Conservation (phyloP, 1,284 basidiomycete genomes). For the Fistulina hepatica region DNA sequence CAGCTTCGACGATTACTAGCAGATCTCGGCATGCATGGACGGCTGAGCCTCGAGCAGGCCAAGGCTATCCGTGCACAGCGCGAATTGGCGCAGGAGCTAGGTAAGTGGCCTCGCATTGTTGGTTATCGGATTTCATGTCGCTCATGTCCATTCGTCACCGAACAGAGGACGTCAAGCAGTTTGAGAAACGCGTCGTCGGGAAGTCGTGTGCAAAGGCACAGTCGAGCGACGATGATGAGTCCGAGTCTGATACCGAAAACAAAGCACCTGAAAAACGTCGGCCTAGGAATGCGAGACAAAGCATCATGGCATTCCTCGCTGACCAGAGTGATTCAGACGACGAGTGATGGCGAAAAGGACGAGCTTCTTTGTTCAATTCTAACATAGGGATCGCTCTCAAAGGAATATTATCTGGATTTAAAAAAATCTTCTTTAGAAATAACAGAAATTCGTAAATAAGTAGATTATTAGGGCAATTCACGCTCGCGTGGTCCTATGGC, state of each 20-base stretch:
- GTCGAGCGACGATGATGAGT: constrained; percentile 15
- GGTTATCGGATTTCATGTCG: background rate
- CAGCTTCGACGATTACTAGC: constrained; percentile 53
- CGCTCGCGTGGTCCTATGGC: no score
- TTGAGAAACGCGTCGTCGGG: constrained; percentile 30
- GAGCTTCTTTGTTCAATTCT: no score
- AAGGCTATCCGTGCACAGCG: constrained; percentile 57
- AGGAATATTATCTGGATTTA: no score
- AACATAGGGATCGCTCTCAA: no score
- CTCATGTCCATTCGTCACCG: constrained; percentile 5
- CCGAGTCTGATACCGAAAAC: constrained; percentile 21
- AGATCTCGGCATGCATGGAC: constrained; percentile 71
- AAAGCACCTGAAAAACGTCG: background rate
- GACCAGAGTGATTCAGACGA: constrained; percentile 59
- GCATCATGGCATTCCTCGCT: constrained; percentile 58
- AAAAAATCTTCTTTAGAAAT: no score
- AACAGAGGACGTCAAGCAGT: constrained; percentile 56
- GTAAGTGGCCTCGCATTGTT: constrained; percentile 32
- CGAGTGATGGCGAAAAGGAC: no score
- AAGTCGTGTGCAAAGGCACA: constrained; percentile 15
- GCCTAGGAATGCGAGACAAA: constrained; percentile 39
- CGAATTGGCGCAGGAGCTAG: constrained; percentile 70
- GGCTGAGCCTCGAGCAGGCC: constrained; percentile 72
- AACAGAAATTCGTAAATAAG: no score
- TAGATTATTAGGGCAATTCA: no score